Evolutionary conservation across 2,329 filamentous ascomycete genomes (phyloP), one percentile per base, ranked within the genome.

Genomic region (Trichoderma asperellum): DNA sequence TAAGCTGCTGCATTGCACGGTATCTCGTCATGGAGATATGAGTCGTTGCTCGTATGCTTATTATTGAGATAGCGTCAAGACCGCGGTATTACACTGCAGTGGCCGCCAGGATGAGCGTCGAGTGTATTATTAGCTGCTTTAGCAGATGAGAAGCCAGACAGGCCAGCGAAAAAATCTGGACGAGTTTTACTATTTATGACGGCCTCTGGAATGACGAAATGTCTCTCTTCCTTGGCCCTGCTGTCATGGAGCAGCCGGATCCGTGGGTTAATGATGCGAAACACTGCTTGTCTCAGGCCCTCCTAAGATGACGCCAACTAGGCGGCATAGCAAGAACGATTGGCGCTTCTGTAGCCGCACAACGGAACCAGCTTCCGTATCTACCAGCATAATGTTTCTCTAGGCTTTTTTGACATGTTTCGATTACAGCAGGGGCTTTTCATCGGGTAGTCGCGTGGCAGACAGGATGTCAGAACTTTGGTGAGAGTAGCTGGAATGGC

Each of bases 211-310:
- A 43, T 43, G 57, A 27, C 57, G 35, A 43, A 43, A 29, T 16
- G 8, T 58, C 56, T 37, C 34, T 34, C 34, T 35, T 6, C 21
- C 56, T 58, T 18, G 64, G 16, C 16, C 32, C 16, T 59, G 64
- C 55, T 34, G 32, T 21, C 55, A 52, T 58, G 64, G 64, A 32
- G 58, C 40, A 29, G n/a, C 64, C 64, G 64, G 55, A 59, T 59
- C 21, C 29, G 40, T 67, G 55, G 40, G 27, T 18, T 12, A 52
- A 34, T 12, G 35, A 66, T 58, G 61, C 62, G 68, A 69, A 66
- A 69, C 68, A 66, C 29, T 8, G 16, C 24, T 4, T 69, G 68
- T 69, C 68, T 56, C 68, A 69, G 68, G 52, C 32, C 56, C n/a
- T 49, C 53, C 43, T 32, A 55, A n/a, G 37, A 69, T 69, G 68